A percentile compares a stretch with the other conserved stretches of the same genome.
Evolutionary conservation across 176 grass and related monocot species (phyloP).

Genomic region (Secale cereale): DNA sequence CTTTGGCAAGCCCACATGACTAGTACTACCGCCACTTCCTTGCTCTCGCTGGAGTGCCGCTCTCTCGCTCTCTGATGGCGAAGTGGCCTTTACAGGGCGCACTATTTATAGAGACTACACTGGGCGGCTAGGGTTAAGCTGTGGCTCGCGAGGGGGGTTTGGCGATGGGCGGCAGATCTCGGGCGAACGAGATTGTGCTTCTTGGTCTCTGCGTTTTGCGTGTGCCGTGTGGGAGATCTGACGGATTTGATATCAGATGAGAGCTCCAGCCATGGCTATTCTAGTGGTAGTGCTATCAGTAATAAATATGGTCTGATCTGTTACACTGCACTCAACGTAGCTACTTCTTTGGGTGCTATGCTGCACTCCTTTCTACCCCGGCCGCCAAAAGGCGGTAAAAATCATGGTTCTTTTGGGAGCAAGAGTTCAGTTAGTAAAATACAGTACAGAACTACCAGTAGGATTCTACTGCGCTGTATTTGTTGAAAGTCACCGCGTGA

Average conservation of each 20-base stretch:
- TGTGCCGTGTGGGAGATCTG: slow-evolving; percentile 26
- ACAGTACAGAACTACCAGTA: background rate
- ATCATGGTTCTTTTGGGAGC: slow-evolving; percentile 32
- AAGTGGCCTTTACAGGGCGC: background rate
- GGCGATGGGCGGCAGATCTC: slow-evolving; percentile 31
- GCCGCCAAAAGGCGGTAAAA: slow-evolving; percentile 24
- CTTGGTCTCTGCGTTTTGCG: slow-evolving; percentile 31
- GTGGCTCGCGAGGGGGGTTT: background rate
- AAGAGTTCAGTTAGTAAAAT: background rate
- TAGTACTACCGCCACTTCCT: background rate
- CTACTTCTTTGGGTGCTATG: slow-evolving; percentile 1
- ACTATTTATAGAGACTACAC: slow-evolving; percentile 50
- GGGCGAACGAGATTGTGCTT: slow-evolving; percentile 36
- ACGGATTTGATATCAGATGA: slow-evolving; percentile 19
- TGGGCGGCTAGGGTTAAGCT: slow-evolving; percentile 33
- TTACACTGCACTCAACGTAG: background rate
- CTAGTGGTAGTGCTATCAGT: background rate
- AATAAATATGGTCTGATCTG: slow-evolving; percentile 1
- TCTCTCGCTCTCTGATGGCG: background rate
- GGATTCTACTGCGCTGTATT: background rate
- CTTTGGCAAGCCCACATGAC: slow-evolving; percentile 70
- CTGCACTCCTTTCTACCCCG: slow-evolving; percentile 16
- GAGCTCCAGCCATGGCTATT: slow-evolving; percentile 13
- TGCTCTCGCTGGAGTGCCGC: background rate
- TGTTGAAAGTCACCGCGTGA: background rate